phyloP scores from a whole-genome alignment of 805 yeast species.

The Monosporozyma aquatica region DNA sequence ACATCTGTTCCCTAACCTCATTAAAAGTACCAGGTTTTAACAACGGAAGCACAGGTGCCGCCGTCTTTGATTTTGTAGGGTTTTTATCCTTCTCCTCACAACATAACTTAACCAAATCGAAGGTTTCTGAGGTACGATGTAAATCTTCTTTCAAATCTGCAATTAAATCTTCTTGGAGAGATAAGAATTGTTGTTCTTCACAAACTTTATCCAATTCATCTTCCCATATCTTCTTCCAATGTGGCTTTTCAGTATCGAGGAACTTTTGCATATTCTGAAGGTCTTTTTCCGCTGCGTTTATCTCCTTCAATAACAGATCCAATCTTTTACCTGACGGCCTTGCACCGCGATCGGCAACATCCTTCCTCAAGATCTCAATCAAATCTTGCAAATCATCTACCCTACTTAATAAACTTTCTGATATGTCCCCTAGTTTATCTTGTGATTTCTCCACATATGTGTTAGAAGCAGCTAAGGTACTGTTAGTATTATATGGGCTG shows the following conservation, averaged over 20 bases:
- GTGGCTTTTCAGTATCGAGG: slow-evolving; percentile 62
- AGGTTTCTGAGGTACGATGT: slow-evolving; percentile 71
- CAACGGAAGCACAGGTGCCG: slow-evolving; percentile 34
- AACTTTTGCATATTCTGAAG: slow-evolving; percentile 49
- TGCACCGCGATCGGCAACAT: slow-evolving; percentile 86
- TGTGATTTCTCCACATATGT: slow-evolving; percentile 72
- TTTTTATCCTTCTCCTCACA: slow-evolving; percentile 66
- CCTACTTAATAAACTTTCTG: slow-evolving; percentile 62
- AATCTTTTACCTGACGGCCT: slow-evolving; percentile 70
- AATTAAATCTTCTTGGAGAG: slow-evolving; percentile 79
- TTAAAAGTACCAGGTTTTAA: slow-evolving; percentile 57
- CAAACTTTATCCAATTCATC: slow-evolving; percentile 80
- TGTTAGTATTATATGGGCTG: slow-evolving; percentile 32
- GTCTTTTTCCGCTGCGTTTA: slow-evolving; percentile 45
- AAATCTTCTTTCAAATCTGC: slow-evolving; percentile 75
- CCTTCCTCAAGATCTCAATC: slow-evolving; percentile 80
- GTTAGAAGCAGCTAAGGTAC: slow-evolving; percentile 30
- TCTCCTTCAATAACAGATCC: slow-evolving; percentile 53
- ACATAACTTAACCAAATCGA: slow-evolving; percentile 69
- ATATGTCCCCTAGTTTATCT: slow-evolving; percentile 59
- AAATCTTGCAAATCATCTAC: slow-evolving; percentile 90
- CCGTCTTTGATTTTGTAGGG: slow-evolving; percentile 33
- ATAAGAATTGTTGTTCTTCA: slow-evolving; percentile 88
- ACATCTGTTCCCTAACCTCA: slow-evolving; percentile 62
- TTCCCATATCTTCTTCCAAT: slow-evolving; percentile 91